These are phyloP conservation scores for Acacia acuminata DNA, from an alignment of 306 rosid species.

Conservation along the genomic window DNA sequence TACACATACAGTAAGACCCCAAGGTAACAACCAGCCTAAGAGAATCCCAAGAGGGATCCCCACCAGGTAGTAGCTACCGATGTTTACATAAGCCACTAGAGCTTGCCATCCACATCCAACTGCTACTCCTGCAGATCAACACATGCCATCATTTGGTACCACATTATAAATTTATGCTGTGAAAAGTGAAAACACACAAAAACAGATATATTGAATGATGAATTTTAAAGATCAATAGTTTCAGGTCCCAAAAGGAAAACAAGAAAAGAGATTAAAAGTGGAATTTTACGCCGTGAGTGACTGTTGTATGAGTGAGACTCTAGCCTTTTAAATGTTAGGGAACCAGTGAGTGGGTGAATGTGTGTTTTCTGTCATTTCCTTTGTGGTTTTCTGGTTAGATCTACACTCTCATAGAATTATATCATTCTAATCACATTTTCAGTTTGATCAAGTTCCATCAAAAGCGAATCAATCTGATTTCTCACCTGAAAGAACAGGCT, in stretches of 20 bases:
- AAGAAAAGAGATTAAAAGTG: not conserved
- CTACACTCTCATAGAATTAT: not conserved
- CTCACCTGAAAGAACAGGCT: slow-evolving; percentile 73
- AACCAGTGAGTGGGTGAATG: not conserved
- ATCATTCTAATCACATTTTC: not conserved
- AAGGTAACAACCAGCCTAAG: slow-evolving; percentile 54
- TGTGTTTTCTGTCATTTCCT: not conserved
- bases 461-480: slow-evolving; percentile 2
- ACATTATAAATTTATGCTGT: not conserved
- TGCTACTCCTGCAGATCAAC: slow-evolving; percentile 59
- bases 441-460: not conserved
- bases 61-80: slow-evolving; percentile 60
- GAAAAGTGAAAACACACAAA: not conserved
- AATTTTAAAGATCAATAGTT: not conserved
- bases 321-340: not conserved
- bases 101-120: slow-evolving; percentile 72
- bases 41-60: slow-evolving; percentile 60
- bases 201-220: not conserved
- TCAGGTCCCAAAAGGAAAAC: not conserved
- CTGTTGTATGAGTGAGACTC: not conserved
- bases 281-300: not conserved
- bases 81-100: slow-evolving; percentile 54
- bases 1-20: slow-evolving; percentile 47
- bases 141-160: slow-evolving; percentile 3
- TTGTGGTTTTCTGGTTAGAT: not conserved